phyloP scores from a whole-genome alignment of 768 basidiomycete species.

The Agaricus blazei region DNA sequence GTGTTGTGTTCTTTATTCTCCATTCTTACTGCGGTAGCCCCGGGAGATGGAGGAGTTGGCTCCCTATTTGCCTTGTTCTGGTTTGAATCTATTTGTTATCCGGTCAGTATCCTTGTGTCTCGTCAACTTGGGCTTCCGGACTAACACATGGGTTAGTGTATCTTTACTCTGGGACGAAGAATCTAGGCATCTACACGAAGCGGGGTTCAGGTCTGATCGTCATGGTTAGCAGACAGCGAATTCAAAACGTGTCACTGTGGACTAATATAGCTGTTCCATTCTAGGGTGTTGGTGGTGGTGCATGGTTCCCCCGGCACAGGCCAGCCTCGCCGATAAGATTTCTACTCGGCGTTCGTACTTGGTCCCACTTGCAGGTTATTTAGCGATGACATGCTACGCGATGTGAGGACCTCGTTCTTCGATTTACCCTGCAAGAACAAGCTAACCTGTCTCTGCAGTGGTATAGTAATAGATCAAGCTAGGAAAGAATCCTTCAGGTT shows the following conservation, averaged over 20 bases:
- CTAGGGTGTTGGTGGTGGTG: slow-evolving; percentile 55
- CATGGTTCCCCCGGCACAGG: slow-evolving; percentile 69
- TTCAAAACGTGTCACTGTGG: slow-evolving; percentile 6
- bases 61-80: slow-evolving; percentile 65
- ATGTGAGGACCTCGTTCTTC: slow-evolving; percentile 32
- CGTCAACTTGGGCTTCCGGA: background rate
- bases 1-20: slow-evolving; percentile 46
- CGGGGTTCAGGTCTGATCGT: slow-evolving; percentile 59
- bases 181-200: slow-evolving; percentile 56
- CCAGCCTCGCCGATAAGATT: slow-evolving; percentile 43
- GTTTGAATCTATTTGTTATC: slow-evolving; percentile 74
- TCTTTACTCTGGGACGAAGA: slow-evolving; percentile 65
- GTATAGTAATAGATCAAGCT: slow-evolving; percentile 49
- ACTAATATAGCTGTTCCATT: background rate
- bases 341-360: slow-evolving; percentile 53
- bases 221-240: slow-evolving; percentile 33
- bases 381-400: slow-evolving; percentile 54
- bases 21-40: slow-evolving; percentile 43
- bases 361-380: slow-evolving; percentile 54
- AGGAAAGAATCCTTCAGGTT: slow-evolving; percentile 44
- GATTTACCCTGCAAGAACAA: background rate
- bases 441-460: slow-evolving; percentile 26
- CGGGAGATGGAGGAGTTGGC: slow-evolving; percentile 50
- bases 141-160: slow-evolving; percentile 29
- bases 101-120: slow-evolving; percentile 29